Evolutionary conservation across 2,329 filamentous ascomycete species (phyloP).

Genomic region (Paraphaeosphaeria sporulosa): DNA sequence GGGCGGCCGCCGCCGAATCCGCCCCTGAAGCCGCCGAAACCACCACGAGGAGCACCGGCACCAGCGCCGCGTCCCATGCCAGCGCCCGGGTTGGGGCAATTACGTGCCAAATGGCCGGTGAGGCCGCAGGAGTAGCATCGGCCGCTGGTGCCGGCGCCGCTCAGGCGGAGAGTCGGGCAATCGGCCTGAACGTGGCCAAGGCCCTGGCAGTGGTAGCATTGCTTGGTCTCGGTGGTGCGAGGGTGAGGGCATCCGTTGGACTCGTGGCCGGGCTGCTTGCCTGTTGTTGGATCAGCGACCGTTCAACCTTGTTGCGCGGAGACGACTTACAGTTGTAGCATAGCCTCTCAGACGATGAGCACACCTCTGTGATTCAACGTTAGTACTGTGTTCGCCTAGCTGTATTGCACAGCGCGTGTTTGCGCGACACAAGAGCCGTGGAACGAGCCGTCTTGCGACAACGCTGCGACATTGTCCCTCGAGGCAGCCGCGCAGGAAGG

Average conservation of each 20-base stretch:
- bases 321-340: conserved; percentile 93
- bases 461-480: conserved; percentile 24
- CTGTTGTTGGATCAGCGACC: conserved; percentile 48
- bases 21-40: conserved; percentile 74
- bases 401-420: conserved; percentile 20
- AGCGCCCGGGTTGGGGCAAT: conserved; percentile 79
- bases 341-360: conserved; percentile 95
- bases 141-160: conserved; percentile 78
- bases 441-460: conserved; percentile 24
- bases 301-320: conserved; percentile 13
- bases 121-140: conserved; percentile 98
- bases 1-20: conserved; percentile 74
- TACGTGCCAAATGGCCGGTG: conserved; percentile 88
- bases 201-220: conserved; percentile 99
- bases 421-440: conserved; percentile 29
- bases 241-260: conserved; percentile 97
- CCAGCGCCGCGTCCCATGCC: conserved; percentile 70
- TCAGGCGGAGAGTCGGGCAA: conserved; percentile 94
- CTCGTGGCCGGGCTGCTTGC: conserved; percentile 93
- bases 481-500: conserved; percentile 22
- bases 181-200: conserved; percentile 98
- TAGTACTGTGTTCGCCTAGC: conserved; percentile 25
- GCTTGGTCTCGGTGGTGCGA: conserved; percentile 96
- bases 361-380: conserved; percentile 72
- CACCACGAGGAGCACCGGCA: conserved; percentile 74